phyloP scores from a whole-genome alignment of 2,329 filamentous ascomycete species.

The Xylaria sp. region DNA sequence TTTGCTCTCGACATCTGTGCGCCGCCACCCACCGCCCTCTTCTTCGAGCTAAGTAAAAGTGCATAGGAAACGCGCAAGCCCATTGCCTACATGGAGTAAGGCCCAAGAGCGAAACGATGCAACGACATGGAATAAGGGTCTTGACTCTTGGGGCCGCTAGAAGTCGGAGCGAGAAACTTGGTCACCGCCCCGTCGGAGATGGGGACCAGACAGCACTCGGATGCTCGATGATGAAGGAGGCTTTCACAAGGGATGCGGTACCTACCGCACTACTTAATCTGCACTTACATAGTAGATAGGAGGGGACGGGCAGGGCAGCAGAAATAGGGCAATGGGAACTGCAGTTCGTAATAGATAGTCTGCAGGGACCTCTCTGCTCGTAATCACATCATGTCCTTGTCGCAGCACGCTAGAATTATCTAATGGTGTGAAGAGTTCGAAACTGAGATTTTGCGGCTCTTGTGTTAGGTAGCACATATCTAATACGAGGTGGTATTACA shows the following conservation, averaged over 20 bases:
- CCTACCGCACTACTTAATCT: neutral
- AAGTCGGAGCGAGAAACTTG: constrained; percentile 6
- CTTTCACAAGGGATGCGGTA: constrained; percentile 11
- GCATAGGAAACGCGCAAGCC: constrained; percentile 9
- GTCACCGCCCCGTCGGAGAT: constrained; percentile 10
- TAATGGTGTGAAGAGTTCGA: neutral
- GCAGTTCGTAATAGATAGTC: neutral
- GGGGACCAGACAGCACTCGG: neutral
- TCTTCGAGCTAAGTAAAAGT: constrained; percentile 12
- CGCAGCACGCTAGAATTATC: constrained; percentile 43
- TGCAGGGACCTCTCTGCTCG: constrained; percentile 9
- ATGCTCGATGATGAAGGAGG: constrained; percentile 32
- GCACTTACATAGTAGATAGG: neutral
- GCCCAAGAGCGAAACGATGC: neutral
- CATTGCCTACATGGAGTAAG: constrained; percentile 20
- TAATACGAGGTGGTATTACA: too few relatives aligned
- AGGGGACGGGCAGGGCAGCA: neutral
- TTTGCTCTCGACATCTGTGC: neutral
- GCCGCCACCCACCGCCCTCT: constrained; percentile 7
- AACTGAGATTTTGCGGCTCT: neutral
- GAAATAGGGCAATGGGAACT: constrained; percentile 1
- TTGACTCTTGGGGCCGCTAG: neutral
- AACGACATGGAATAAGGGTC: constrained; percentile 6
- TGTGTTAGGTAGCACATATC: neutral
- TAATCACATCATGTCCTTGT: constrained; percentile 7